These are phyloP conservation scores for Tricholoma sp. DNA, from an alignment of 768 basidiomycete species.

Conservation along the genomic window DNA sequence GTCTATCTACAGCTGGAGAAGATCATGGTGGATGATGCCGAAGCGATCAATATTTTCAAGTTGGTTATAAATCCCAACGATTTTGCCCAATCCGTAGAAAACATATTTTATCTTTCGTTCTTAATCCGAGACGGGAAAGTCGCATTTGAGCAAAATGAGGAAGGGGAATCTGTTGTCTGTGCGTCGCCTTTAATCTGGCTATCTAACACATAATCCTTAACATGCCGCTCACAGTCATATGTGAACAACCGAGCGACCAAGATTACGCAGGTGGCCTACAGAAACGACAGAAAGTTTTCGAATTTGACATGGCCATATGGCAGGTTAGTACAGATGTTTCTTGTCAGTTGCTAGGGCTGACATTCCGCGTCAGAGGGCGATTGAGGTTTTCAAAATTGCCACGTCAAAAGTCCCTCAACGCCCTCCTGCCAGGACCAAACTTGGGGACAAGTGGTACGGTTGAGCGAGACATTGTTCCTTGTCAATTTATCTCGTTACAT, in stretches of 20 bases:
- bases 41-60: slow-evolving; percentile 70
- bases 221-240: slow-evolving; percentile 39
- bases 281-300: slow-evolving; percentile 84
- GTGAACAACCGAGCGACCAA: slow-evolving; percentile 57
- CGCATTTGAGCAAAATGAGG: slow-evolving; percentile 59
- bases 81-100: slow-evolving; percentile 94
- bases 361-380: slow-evolving; percentile 61
- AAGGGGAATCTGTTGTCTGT: slow-evolving; percentile 78
- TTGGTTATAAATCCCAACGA: slow-evolving; percentile 87
- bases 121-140: slow-evolving; percentile 82
- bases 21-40: slow-evolving; percentile 45
- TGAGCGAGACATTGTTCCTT: slow-evolving; percentile 21
- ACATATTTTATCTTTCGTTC: slow-evolving; percentile 93
- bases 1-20: slow-evolving; percentile 46
- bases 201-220: neutral
- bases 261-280: slow-evolving; percentile 60
- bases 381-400: slow-evolving; percentile 78
- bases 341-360: neutral
- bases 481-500: neutral
- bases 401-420: slow-evolving; percentile 74
- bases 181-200: slow-evolving; percentile 19
- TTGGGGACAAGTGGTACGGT: slow-evolving; percentile 73
- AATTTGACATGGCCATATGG: slow-evolving; percentile 91
- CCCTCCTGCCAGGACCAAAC: slow-evolving; percentile 46
- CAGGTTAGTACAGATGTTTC: slow-evolving; percentile 41